phyloP scores from a whole-genome alignment of 2,329 filamentous ascomycete species.

The Huntiella bhutanensis region DNA sequence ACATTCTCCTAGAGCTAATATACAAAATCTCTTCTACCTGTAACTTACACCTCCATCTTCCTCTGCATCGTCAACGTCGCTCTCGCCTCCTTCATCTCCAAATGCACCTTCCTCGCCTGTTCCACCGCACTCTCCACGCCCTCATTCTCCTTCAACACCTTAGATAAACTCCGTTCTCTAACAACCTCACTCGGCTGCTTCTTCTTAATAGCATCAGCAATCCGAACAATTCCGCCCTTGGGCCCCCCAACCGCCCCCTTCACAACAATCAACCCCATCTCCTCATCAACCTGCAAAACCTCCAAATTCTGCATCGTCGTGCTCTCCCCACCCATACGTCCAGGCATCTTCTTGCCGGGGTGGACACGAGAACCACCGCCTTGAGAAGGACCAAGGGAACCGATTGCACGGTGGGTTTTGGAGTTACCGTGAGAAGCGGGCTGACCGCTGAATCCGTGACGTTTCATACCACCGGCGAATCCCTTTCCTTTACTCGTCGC shows the following conservation, averaged over 20 bases:
- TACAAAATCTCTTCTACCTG: background rate
- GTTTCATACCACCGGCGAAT: slow-evolving; percentile 96
- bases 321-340: slow-evolving; percentile 77
- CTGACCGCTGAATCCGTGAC: slow-evolving; percentile 77
- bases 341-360: slow-evolving; percentile 96
- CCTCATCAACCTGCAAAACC: slow-evolving; percentile 71
- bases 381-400: slow-evolving; percentile 75
- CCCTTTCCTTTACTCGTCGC: slow-evolving; percentile 71
- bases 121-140: slow-evolving; percentile 27
- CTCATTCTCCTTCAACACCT: slow-evolving; percentile 24
- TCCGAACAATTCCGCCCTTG: slow-evolving; percentile 64
- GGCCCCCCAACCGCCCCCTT: slow-evolving; percentile 76
- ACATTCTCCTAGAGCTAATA: background rate
- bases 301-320: slow-evolving; percentile 84
- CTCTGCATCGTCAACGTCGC: slow-evolving; percentile 13
- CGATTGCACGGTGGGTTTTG: slow-evolving; percentile 79
- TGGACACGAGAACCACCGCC: slow-evolving; percentile 81
- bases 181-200: slow-evolving; percentile 31
- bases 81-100: slow-evolving; percentile 34
- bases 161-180: slow-evolving; percentile 5
- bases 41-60: background rate
- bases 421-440: slow-evolving; percentile 89
- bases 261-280: slow-evolving; percentile 74
- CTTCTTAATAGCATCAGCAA: slow-evolving; percentile 87
- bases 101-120: slow-evolving; percentile 29